Evolutionary conservation across 1,284 basidiomycete genomes (phyloP), one percentile per base, ranked within the genome.

Genomic region (Cryptococcus sp.): DNA sequence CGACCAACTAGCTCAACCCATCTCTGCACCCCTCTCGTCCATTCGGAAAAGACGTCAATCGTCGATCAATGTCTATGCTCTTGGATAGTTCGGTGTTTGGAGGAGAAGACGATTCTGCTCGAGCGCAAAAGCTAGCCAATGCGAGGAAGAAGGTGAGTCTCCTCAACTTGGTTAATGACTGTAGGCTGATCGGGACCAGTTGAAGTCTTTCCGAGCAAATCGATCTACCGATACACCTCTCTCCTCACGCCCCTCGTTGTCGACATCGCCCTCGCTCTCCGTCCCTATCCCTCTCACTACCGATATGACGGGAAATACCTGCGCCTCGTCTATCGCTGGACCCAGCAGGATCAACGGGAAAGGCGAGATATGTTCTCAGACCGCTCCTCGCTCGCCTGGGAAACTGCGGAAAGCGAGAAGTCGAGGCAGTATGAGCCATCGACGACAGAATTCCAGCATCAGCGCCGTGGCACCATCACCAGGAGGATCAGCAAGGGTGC

Each of bases 151-250:
- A 67, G 61, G 68, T 67, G 48, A 47, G 59, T 50, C 32, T 4
- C 11, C 39, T 4, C 18, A 26, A 21, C 26, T n/a, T 21, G 25
- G 10, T 7, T 26, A 34, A 4, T 22, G 4, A 18, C 3, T 21
- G 39, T 47, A 22, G 5, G 28, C 7, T 16, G 16, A 22, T 16
- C 37, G 34, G 9, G n/a, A n/a, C n/a, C 54, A 70, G 68, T 57
- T 71, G 19, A 62, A 65, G 40, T 59, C 58, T 26, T 71, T 66
- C 45, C 64, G 68, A 21, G 66, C 66, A 12, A 58, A 61, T 7
- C 57, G 63, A 12, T 58, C 62, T 2, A 58, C 59, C 39, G 45
- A 36, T 34, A 25, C 41, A 35, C 12, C 31, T 28, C 12, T n/a
- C 18, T 28, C 32, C 14, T 54, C 57, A 23, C 32, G 42, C n/a